Evolutionary conservation across 495 filamentous ascomycete species (phyloP), one percentile per base, ranked within the genome.

Genomic region (Cudoniella acicularis): DNA sequence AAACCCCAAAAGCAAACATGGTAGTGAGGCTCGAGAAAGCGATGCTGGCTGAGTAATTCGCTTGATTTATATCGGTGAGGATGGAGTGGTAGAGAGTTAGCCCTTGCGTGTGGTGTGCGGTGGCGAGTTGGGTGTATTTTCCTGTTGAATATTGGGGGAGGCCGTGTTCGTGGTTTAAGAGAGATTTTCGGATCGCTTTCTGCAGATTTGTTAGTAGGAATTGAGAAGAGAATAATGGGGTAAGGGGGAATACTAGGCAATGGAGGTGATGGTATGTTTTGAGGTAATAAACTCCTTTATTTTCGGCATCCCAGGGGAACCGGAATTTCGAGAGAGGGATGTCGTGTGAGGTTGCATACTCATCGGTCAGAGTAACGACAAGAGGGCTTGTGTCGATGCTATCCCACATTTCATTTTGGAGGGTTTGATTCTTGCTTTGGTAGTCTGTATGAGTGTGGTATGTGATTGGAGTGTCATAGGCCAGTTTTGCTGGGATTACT

Each of bases 1-100:
- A 42, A 6, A 43, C 26, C 3, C 24, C 56, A 20, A 59, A 52
- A 1, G 20, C 49, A 46, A 52, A 59, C 25, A 59, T 59, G 8
- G 52, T 22, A 11, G 56, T 59, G 4, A 52, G 8, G 25, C 56
- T 59, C 27, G 56, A 59, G 24, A 59, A 59, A 2, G 56, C 56
- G 17, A 59, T 59, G 41, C 48, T 59, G 22, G 56, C 48, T 1
- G 56, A 10, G 16, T 43, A 59, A 21, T 59, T 59, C 10, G 11
- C 27, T 17, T 25, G 27, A 30, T 45, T 52, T 9, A 59, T 59
- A 26, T 52, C 36, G n/a, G 1, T 10, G 3, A 59, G 56, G 17
- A 59, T 23, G 13, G 26, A 22, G 18, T 48, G 56, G 25, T 43
- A 59, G 9, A 52, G 24, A 24, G 56, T n/a, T 13, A 59, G 27